Conservation (phyloP, 257 asterid genomes). For the Solanum dulcamara region DNA sequence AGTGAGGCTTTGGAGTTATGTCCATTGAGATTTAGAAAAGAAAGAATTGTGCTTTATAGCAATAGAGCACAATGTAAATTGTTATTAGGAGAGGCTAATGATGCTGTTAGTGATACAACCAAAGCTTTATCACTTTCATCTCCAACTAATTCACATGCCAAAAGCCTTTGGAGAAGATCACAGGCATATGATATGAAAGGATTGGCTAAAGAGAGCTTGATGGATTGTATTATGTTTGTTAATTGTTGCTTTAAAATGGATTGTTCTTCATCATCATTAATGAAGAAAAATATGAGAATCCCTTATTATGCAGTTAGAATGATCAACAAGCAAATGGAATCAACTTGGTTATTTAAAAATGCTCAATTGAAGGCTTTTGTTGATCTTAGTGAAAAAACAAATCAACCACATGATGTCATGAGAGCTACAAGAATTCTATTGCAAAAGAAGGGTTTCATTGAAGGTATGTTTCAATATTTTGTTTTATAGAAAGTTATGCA, state of each 20-base stretch:
- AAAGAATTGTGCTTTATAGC: conserved; percentile 48
- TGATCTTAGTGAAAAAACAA: background rate
- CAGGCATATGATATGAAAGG: conserved; percentile 80
- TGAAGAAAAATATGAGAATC: conserved; percentile 15
- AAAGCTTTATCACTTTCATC: conserved; percentile 58
- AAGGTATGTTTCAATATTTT: conserved; percentile 15
- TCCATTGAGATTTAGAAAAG: conserved; percentile 40
- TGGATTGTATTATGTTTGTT: conserved; percentile 61
- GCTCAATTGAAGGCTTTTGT: conserved; percentile 20
- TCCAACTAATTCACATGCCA: conserved; percentile 63
- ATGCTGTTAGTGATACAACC: conserved; percentile 67
- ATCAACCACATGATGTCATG: background rate
- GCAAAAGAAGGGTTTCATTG: conserved; percentile 20
- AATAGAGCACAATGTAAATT: conserved; percentile 53
- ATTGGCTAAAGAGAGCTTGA: conserved; percentile 71
- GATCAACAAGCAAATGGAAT: conserved; percentile 74
- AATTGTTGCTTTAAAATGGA: conserved; percentile 26
- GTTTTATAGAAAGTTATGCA: background rate
- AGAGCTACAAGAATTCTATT: conserved; percentile 2
- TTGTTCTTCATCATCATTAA: background rate
- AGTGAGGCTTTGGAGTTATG: conserved; percentile 49
- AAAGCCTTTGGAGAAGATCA: conserved; percentile 73
- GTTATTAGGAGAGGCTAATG: conserved; percentile 31
- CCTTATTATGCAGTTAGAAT: conserved; percentile 50
- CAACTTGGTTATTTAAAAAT: conserved; percentile 54